Conservation (phyloP, 2,329 filamentous ascomycete species). For the Ophiosphaerella herpotricha region DNA sequence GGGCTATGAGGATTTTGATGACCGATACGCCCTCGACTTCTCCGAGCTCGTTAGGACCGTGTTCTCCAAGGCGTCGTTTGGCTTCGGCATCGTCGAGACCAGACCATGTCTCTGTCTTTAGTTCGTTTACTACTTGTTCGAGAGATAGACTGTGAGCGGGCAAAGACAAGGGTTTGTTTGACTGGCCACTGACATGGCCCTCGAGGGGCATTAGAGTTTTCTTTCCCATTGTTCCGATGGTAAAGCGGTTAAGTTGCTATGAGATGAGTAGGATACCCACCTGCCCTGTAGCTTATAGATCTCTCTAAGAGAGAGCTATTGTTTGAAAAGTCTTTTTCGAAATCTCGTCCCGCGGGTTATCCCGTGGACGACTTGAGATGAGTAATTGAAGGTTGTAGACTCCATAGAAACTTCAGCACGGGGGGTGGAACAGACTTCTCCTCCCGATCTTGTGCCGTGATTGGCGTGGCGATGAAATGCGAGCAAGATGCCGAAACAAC, state of each 20-base stretch:
- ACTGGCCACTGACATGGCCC: slow-evolving; percentile 47
- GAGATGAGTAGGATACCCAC: neutral
- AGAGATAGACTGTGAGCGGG: slow-evolving; percentile 65
- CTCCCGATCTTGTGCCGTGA: slow-evolving; percentile 30
- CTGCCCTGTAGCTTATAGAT: neutral
- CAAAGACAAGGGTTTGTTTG: slow-evolving; percentile 58
- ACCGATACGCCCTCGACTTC: slow-evolving; percentile 69
- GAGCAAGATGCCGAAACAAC: neutral
- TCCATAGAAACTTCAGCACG: slow-evolving; percentile 34
- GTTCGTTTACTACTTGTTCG: slow-evolving; percentile 57
- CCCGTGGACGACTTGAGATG: slow-evolving; percentile 28
- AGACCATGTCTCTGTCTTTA: slow-evolving; percentile 67
- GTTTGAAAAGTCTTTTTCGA: slow-evolving; percentile 13
- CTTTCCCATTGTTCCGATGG: slow-evolving; percentile 25
- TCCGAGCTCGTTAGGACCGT: slow-evolving; percentile 72
- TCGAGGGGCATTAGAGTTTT: slow-evolving; percentile 20
- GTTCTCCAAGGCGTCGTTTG: slow-evolving; percentile 60
- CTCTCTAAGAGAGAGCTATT: slow-evolving; percentile 6
- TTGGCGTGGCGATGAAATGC: slow-evolving; percentile 19
- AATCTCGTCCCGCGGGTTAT: slow-evolving; percentile 21
- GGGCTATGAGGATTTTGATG: slow-evolving; percentile 73
- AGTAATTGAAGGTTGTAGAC: slow-evolving; percentile 17
- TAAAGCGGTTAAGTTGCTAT: neutral
- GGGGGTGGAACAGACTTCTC: slow-evolving; percentile 33
- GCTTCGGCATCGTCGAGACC: slow-evolving; percentile 67